These are phyloP conservation scores for Verticillium tricorpus DNA, from an alignment of 2,329 filamentous ascomycete genomes.

Conservation along the genomic window DNA sequence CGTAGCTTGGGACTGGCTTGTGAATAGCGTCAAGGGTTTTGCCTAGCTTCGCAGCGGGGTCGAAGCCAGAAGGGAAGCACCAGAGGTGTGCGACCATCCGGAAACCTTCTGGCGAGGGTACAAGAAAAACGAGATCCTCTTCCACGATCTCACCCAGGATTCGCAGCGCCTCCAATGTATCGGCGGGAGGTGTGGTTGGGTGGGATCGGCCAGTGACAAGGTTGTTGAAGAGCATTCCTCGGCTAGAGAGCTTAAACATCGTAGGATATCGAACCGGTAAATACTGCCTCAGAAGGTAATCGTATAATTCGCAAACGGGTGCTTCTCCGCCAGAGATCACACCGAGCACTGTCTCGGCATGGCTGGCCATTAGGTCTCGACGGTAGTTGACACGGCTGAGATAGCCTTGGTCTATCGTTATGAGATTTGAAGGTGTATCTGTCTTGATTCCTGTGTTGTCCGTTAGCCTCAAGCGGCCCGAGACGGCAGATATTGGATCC, in stretches of 20 bases:
- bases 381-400: conserved; percentile 35
- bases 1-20: conserved; percentile 46
- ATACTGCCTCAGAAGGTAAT: conserved; percentile 39
- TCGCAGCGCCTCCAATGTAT: conserved; percentile 29
- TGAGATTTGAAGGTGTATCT: conserved; percentile 42
- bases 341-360: conserved; percentile 37
- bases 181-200: conserved; percentile 21
- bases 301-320: conserved; percentile 44
- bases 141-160: conserved; percentile 46
- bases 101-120: conserved; percentile 36
- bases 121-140: conserved; percentile 49
- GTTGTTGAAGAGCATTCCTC: conserved; percentile 22
- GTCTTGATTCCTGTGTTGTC: conserved; percentile 33
- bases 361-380: conserved; percentile 29
- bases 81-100: conserved; percentile 43
- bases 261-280: conserved; percentile 44
- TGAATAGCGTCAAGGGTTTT: conserved; percentile 45
- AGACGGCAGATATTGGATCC: not conserved
- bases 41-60: conserved; percentile 45
- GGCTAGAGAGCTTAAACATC: conserved; percentile 24
- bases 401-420: conserved; percentile 49
- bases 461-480: conserved; percentile 1
- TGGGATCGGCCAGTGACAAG: conserved; percentile 26
- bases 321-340: conserved; percentile 31
- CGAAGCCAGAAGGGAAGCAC: conserved; percentile 49